Conservation (phyloP, 345 rosid species). For the Geranium brycei region DNA sequence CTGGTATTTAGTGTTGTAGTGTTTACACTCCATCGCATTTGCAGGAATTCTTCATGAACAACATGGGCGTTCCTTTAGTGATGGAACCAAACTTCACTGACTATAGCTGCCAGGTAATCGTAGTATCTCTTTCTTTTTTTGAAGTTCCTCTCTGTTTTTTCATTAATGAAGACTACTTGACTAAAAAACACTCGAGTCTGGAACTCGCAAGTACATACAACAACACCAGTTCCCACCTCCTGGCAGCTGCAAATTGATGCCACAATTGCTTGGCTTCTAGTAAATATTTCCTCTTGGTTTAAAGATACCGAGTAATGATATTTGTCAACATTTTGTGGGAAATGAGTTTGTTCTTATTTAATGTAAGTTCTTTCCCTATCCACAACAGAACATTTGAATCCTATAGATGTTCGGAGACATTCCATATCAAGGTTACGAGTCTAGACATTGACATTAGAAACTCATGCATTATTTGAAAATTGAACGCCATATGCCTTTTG, state of each 20-base stretch:
- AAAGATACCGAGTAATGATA: background rate
- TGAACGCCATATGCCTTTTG: background rate
- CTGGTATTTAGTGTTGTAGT: background rate
- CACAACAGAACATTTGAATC: background rate
- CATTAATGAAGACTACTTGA: background rate
- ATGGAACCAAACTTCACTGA: slow-evolving; percentile 91
- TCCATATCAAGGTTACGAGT: background rate
- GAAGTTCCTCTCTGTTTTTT: background rate
- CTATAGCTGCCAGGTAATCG: slow-evolving; percentile 75
- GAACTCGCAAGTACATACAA: background rate
- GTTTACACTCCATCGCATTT: background rate
- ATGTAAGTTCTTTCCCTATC: background rate
- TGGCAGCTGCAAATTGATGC: background rate
- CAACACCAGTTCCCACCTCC: background rate
- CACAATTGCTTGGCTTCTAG: background rate
- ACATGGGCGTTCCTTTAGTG: slow-evolving; percentile 71
- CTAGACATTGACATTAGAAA: background rate
- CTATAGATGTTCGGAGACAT: background rate
- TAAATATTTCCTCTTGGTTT: background rate
- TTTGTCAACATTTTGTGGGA: background rate
- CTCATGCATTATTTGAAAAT: no score
- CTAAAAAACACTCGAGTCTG: background rate
- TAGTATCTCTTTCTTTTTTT: background rate
- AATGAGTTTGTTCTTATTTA: background rate
- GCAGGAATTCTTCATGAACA: slow-evolving; percentile 68